phyloP scores from a whole-genome alignment of 164 flowering plant species.

The Santalum album region DNA sequence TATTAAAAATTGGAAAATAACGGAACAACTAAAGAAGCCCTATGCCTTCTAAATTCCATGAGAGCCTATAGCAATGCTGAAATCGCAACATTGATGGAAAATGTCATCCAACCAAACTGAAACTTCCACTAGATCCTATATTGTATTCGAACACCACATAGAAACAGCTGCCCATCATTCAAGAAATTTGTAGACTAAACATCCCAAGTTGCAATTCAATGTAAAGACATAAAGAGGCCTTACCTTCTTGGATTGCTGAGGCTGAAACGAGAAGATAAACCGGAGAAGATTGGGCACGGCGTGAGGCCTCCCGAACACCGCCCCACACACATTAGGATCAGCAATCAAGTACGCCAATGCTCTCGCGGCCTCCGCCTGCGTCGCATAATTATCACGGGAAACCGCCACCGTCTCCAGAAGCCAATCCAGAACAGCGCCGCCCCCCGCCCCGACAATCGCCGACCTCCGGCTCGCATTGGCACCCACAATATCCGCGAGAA shows the following conservation, averaged over 20 bases:
- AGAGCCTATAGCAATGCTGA: no score
- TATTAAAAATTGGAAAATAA: no score
- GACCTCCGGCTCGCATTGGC: constrained; percentile 61
- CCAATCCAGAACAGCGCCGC: constrained; percentile 96
- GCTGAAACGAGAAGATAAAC: constrained; percentile 84
- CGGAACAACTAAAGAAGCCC: no score
- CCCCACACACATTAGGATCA: constrained; percentile 57
- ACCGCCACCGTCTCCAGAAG: constrained; percentile 67
- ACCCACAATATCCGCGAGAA: constrained; percentile 84
- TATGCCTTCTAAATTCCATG: no score
- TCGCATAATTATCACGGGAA: constrained; percentile 31
- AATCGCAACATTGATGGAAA: no score
- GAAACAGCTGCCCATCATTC: no score
- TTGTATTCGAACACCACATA: no score
- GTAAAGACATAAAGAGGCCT: background rate
- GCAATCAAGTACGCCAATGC: constrained; percentile 84
- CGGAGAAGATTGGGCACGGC: constrained; percentile 73
- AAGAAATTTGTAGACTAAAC: no score
- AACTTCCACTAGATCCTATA: no score
- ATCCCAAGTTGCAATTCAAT: background rate
- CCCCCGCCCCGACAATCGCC: constrained; percentile 84
- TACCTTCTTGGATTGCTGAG: constrained; percentile 56
- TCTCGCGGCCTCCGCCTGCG: constrained; percentile 89
- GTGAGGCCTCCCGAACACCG: constrained; percentile 70
- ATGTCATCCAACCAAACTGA: no score